Percentiles rank a stretch among this genome's conserved stretches.
phyloP scores from a whole-genome alignment of 257 asterid species.

The Nicotiana noctiflora region DNA sequence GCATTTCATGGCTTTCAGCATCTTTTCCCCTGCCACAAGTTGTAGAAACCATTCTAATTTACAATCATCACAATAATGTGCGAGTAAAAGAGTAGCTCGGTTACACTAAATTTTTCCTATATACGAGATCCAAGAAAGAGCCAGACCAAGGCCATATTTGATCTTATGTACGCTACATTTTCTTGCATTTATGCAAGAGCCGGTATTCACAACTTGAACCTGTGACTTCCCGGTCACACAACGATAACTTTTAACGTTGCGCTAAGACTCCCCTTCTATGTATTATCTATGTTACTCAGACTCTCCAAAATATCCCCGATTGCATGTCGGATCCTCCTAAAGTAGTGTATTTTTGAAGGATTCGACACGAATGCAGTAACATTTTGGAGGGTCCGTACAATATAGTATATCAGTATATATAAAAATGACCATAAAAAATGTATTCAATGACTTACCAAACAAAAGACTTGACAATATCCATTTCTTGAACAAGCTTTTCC shows the following conservation, averaged over 20 bases:
- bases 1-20: constrained; percentile 68
- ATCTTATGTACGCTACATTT: no score
- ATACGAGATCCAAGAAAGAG: fast-evolving
- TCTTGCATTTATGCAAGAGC: no score
- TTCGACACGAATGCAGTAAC: fast-evolving
- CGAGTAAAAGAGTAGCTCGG: no score
- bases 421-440: background rate
- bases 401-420: background rate
- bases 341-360: background rate
- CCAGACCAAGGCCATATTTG: no score
- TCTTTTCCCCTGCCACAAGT: constrained; percentile 68
- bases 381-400: background rate
- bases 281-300: background rate
- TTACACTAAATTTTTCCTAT: no score
- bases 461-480: constrained; percentile 76
- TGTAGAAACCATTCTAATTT: background rate
- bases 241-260: no score
- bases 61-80: background rate
- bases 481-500: constrained; percentile 68
- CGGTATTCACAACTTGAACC: no score
- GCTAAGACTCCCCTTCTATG: no score
- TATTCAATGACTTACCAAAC: constrained; percentile 49
- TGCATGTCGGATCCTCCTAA: background rate
- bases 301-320: no score
- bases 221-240: no score